phyloP scores from a whole-genome alignment of 306 rosid species.

The Glycyrrhiza uralensis region DNA sequence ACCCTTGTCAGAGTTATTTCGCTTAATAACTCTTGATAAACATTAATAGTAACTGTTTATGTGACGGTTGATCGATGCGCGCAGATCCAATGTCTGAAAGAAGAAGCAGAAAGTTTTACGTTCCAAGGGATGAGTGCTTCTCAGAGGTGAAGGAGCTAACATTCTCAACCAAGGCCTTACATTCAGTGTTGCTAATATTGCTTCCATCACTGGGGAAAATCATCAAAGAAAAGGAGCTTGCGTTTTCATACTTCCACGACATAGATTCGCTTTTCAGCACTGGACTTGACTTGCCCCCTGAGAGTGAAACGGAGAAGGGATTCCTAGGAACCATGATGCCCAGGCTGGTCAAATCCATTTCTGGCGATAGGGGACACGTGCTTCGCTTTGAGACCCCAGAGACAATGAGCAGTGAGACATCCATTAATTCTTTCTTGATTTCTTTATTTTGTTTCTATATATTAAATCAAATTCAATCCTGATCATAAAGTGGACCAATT shows the following conservation, averaged over 20 bases:
- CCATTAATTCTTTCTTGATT: too few species aligned
- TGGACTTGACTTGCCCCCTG: slow-evolving; percentile 51
- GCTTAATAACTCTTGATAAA: too few species aligned
- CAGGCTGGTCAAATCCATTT: slow-evolving; percentile 37
- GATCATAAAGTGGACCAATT: not conserved
- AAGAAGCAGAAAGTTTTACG: slow-evolving; percentile 36
- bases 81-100: slow-evolving; percentile 43
- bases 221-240: slow-evolving; percentile 27
- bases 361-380: slow-evolving; percentile 2
- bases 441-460: not conserved
- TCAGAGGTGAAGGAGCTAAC: slow-evolving; percentile 54
- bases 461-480: not conserved
- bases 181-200: slow-evolving; percentile 43
- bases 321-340: slow-evolving; percentile 43
- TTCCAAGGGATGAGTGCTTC: slow-evolving; percentile 73
- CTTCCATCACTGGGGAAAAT: slow-evolving; percentile 45
- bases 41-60: not conserved
- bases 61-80: not conserved
- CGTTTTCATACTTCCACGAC: slow-evolving; percentile 50
- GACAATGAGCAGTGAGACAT: slow-evolving; percentile 45
- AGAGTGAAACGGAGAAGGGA: slow-evolving; percentile 19
- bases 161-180: slow-evolving; percentile 46
- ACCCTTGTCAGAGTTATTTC: too few species aligned
- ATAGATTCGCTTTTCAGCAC: slow-evolving; percentile 49
- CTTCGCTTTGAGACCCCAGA: slow-evolving; percentile 63